Base-by-base conservation (phyloP, 2,329 filamentous ascomycete species). In the Fusarium ambrosium region DNA sequence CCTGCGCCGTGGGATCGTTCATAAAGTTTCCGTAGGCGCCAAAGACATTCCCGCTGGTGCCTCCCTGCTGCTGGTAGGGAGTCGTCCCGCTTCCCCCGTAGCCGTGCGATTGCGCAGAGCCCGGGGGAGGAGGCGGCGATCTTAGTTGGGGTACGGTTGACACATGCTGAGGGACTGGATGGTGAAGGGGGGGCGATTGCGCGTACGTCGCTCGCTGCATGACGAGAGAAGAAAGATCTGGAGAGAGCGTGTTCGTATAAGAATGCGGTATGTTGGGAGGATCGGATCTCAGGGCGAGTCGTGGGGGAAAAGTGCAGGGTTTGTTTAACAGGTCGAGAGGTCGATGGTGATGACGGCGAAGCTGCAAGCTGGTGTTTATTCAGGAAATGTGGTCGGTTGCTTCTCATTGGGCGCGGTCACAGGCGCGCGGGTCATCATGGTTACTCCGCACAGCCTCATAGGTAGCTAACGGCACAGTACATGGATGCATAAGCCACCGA, bases 151-250 rank as follows among this genome's bases (percentile, higher is more conserved):
- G 97, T 60, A 99, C 97, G 68, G 95, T 97, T 81, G 97, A 98
- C 80, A 98, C 96, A 88, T 99, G 97, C 85, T 99, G 97, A 72
- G 97, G 97, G 69, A 98, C 95, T 68, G 97, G 97, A 83, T 98
- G 97, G 85, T 98, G 97, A 79, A 98, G 92, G 76, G 96, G 95
- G 82, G 95, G 96, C 81, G 95, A 98, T 81, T 95, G 94, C 84
- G 91, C 91, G 86, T 97, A 98, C 64, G 91, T 88, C 82, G 92
- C 89, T 83, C 95, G 93, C 86, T 98, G 96, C 96, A 98, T 98
- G 71, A 81, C 89, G 83, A 70, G 71, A 45, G 13, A 45, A 69
- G 61, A 27, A 27, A 63, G 41, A 41, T 66, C 45, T 70, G 34
- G 16, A 65, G 18, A 41, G 59, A 48, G 62, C 34, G 56, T 56